Percentiles rank a stretch among this genome's conserved stretches.
phyloP scores from a whole-genome alignment of 345 rosid genomes.

The Hypericum perforatum region DNA sequence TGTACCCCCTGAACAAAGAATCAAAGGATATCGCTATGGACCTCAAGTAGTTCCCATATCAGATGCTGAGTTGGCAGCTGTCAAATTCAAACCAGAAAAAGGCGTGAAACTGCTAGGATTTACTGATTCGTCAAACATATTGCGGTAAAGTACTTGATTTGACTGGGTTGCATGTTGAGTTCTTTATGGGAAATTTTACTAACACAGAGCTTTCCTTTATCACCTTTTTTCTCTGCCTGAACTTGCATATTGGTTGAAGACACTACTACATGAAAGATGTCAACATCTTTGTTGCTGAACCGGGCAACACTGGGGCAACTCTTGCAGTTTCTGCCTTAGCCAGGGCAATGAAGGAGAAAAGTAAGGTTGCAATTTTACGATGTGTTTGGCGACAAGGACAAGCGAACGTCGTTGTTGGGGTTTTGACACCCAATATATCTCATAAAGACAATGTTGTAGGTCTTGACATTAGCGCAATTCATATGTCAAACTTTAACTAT shows the following conservation, averaged over 20 bases:
- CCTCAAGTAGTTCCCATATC: slow-evolving; percentile 93
- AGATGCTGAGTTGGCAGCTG: slow-evolving; percentile 56
- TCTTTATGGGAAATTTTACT: slow-evolving; percentile 7
- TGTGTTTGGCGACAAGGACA: slow-evolving; percentile 97
- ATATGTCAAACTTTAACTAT: slow-evolving; percentile 1
- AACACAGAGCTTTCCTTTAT: slow-evolving; percentile 7
- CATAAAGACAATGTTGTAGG: slow-evolving; percentile 56
- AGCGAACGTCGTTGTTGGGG: slow-evolving; percentile 62
- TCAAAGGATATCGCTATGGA: slow-evolving; percentile 88
- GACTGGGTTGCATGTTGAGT: neutral
- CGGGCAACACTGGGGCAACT: slow-evolving; percentile 49
- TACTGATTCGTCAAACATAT: slow-evolving; percentile 57
- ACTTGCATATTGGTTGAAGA: slow-evolving; percentile 30
- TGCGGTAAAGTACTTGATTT: slow-evolving; percentile 38
- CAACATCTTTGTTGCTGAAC: slow-evolving; percentile 68
- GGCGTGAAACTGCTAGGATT: slow-evolving; percentile 88
- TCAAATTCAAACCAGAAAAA: slow-evolving; percentile 84
- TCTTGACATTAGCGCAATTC: slow-evolving; percentile 8
- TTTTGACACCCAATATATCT: slow-evolving; percentile 69
- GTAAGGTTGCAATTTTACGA: slow-evolving; percentile 70
- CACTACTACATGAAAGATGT: slow-evolving; percentile 96
- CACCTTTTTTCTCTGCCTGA: slow-evolving; percentile 4
- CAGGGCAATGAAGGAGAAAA: slow-evolving; percentile 75
- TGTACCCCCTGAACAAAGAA: slow-evolving; percentile 88
- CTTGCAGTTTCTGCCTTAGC: slow-evolving; percentile 76